Evolutionary conservation across 306 rosid species (phyloP), one percentile per base, ranked within the genome.

Genomic region (Citrullus amarus): DNA sequence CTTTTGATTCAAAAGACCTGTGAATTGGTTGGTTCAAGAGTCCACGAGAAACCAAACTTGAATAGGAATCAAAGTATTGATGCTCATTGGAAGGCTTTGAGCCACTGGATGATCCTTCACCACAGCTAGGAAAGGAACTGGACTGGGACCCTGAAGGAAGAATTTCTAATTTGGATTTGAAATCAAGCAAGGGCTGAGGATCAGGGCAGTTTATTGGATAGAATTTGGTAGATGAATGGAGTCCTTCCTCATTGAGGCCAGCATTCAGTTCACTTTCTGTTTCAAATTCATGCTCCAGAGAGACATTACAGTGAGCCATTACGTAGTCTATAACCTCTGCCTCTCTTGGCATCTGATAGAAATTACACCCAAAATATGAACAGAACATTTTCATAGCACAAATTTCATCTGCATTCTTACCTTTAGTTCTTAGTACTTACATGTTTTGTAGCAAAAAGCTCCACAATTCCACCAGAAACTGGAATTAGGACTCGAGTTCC

Each of bases 401-500:
- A 50, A 9, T 20, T 25, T n/a, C 1, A 20, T 70, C 76, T 25
- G 4, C 36, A 20, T 13, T 72, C 55, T 69, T 69, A 48, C 20
- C 44, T 13, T 34, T 16, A 16, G 22, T 22, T 51, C 75, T 2
- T 20, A 41, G 10, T 59, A 73, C 87, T 76, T 88, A 93, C 97
- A 74, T 78, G 85, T 76, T 88, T 83, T 73, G 85, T 78, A 30
- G 87, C 51, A 86, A 84, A 93, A 79, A 93, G 90, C 89, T 93
- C 98, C 17, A 92, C 68, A 56, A 93, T 90, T 22, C 97, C 98
- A 51, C 85, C 93, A 66, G 79, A 59, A 71, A 90, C 77, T 4
- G 97, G 97, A 68, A 93, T 83, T 75, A 90, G 82, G 67, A 87
- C 96, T 85, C 82, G 90, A 3, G 96, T 90, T 85, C 94, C 97